Base-by-base conservation (phyloP, 257 asterid species). In the Echites panduratus region DNA sequence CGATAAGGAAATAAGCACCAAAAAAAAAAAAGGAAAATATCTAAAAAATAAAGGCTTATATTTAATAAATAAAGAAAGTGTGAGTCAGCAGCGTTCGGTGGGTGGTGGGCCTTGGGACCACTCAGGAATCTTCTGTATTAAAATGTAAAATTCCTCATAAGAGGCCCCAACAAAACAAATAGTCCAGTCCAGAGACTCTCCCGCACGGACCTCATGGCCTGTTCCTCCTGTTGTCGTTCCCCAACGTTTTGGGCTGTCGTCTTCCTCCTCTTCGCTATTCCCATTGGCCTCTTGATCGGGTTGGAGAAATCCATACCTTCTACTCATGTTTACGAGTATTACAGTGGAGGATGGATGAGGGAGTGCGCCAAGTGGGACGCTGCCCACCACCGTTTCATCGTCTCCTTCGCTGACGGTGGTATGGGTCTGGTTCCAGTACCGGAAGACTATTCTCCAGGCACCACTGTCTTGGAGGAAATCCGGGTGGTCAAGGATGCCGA, bases 331-430 rank as follows among this genome's bases (percentile, higher is more conserved):
- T 87, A 76, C 82, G 75, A 83, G 80, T 89, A 79, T 88, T 82
- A 76, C 88, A 83, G 95, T 88, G 47, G 66, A 6, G 95, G 96
- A 1, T 91, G 93, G 92, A 70, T 94, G 66, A 87, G 98, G n/a
- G 98, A 94, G 87, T 82, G 90, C 80, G 58, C 88, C 72, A 94
- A 89, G 79, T 94, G 96, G 97, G 98, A 94, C 82, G 86, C 82
- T 38, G 68, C 65, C 61, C 83, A 86, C 89, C 54, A 75, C 38
- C 95, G 97, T 1, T 94, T 94, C 89, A 44, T 94, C 58, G 96
- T 94, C 67, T 87, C 96, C 59, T 88, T 87, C 84, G 81, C 89
- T 73, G 94, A 73, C 54, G 98, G 97, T 70, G 98, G 98, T 12
- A 32, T 94, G 2, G 98, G 98, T 10, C 85, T 82, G 73, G 70